A percentile compares a stretch with the other conserved stretches of the same genome.
Conservation (phyloP, 2,329 filamentous ascomycete species). For the Apiospora pterosperma region DNA sequence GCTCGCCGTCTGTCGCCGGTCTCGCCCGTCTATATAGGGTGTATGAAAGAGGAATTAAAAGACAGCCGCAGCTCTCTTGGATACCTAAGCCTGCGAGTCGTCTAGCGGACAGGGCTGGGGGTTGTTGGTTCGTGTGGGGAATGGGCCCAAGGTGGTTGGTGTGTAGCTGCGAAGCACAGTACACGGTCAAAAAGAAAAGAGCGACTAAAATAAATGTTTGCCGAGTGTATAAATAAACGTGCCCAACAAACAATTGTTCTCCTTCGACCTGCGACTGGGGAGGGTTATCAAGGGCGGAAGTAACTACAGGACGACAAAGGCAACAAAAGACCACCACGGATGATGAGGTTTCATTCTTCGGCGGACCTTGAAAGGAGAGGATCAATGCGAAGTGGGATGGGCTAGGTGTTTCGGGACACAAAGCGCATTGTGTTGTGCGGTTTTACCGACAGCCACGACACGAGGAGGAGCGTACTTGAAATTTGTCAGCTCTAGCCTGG, state of each 20-base stretch:
- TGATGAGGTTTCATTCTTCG: not conserved
- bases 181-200: not conserved
- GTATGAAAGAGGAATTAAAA: not conserved
- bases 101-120: not conserved
- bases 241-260: not conserved
- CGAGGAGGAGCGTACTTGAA: not conserved
- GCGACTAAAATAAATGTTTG: not conserved
- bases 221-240: not conserved
- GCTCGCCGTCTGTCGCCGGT: not conserved
- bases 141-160: not conserved
- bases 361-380: not conserved
- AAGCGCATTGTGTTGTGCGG: slow-evolving; percentile 1
- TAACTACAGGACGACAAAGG: not conserved
- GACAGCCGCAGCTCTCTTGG: not conserved
- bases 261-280: not conserved
- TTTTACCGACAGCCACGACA: not conserved
- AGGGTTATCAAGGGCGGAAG: not conserved
- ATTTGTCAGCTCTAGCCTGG: not conserved
- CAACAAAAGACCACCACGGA: not conserved
- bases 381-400: not conserved
- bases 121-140: not conserved
- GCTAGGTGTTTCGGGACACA: not conserved
- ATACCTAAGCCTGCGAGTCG: not conserved
- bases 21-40: not conserved
- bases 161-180: not conserved